Percentiles rank a stretch among this genome's conserved stretches.
Evolutionary conservation across 345 rosid genomes (phyloP).

Genomic region (Pistacia vera): DNA sequence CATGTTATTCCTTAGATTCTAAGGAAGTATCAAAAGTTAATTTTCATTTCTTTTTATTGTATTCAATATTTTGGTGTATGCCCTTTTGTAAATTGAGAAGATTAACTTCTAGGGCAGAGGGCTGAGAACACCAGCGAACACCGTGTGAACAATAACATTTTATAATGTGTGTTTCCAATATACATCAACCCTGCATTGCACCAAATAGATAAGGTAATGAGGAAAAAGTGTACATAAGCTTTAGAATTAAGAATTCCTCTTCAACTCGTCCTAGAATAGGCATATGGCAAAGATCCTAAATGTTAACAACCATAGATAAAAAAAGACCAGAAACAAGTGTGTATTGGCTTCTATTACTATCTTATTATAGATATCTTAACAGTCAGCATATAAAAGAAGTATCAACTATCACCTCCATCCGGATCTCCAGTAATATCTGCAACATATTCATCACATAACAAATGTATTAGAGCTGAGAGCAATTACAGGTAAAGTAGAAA

Average conservation of each 20-base stretch:
- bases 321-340: neutral
- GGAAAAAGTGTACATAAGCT: neutral
- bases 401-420: constrained; percentile 66
- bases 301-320: neutral
- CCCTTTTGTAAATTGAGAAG: neutral
- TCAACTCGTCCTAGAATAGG: too few relatives aligned
- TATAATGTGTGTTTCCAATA: neutral
- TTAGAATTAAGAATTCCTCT: too few relatives aligned
- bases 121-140: neutral
- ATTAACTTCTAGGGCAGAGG: neutral
- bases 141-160: neutral
- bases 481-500: constrained; percentile 11
- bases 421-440: constrained; percentile 66
- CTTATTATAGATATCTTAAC: neutral
- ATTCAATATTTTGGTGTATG: neutral
- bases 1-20: too few relatives aligned
- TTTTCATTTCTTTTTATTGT: neutral
- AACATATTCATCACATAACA: constrained; percentile 22
- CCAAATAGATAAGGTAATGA: neutral
- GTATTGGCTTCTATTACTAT: neutral
- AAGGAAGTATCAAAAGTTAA: too few relatives aligned
- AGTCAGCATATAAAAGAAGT: neutral
- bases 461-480: constrained; percentile 28
- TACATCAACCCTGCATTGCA: neutral
- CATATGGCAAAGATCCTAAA: neutral